A percentile compares a stretch with the other conserved stretches of the same genome.
Evolutionary conservation across 805 yeast genomes (phyloP).

Genomic region (Tetrapisispora taiwanensis): DNA sequence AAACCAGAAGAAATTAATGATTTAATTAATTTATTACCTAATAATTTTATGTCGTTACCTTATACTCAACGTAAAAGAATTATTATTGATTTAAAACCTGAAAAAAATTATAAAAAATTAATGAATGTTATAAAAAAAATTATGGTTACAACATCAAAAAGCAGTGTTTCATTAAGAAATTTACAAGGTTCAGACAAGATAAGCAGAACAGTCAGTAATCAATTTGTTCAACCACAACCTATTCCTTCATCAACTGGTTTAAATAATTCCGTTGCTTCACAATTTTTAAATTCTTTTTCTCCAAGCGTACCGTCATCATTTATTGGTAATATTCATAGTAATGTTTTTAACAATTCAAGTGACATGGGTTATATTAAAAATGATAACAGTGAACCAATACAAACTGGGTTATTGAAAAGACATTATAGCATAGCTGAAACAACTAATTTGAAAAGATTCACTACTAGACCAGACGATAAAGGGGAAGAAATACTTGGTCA

Average conservation of each 20-base stretch:
- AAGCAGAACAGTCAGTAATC: not conserved
- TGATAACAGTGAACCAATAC: not conserved
- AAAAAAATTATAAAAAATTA: constrained; percentile 27
- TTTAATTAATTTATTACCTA: constrained; percentile 34
- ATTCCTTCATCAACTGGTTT: constrained; percentile 15
- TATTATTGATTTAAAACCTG: constrained; percentile 29
- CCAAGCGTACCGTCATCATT: constrained; percentile 18
- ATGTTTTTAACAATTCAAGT: constrained; percentile 1
- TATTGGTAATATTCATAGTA: not conserved
- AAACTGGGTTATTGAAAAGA: not conserved
- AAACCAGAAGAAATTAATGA: constrained; percentile 24
- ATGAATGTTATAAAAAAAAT: constrained; percentile 24
- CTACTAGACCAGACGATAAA: constrained; percentile 39
- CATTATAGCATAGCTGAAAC: not conserved
- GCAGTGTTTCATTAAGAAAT: constrained; percentile 15
- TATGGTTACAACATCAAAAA: constrained; percentile 18
- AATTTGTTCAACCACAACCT: not conserved
- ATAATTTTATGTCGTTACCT: constrained; percentile 45
- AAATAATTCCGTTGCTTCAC: constrained; percentile 25
- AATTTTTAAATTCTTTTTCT: constrained; percentile 26
- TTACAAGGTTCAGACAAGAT: not conserved
- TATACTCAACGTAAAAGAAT: constrained; percentile 49
- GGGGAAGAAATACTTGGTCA: constrained; percentile 60
- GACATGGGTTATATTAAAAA: not conserved
- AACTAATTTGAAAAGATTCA: not conserved